A percentile compares a stretch with the other conserved stretches of the same genome.
Evolutionary conservation across 257 asterid species (phyloP).

Genomic region (Lavandula angustifolia): DNA sequence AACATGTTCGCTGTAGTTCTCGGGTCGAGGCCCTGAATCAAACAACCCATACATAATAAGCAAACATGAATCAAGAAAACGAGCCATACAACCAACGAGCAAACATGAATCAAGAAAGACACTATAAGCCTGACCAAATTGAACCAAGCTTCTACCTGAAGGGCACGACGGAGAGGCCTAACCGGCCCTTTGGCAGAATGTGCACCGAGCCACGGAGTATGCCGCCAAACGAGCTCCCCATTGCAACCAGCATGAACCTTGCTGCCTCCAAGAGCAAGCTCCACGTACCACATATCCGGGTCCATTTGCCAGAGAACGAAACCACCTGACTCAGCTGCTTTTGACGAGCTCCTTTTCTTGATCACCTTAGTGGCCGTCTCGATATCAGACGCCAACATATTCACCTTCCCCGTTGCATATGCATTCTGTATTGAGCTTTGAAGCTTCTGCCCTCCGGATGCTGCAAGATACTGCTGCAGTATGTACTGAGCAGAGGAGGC

Average conservation of each 20-base stretch:
- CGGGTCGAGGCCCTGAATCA: slow-evolving; percentile 52
- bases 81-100: no score
- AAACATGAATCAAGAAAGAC: no score
- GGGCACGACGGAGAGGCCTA: slow-evolving; percentile 59
- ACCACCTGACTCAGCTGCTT: slow-evolving; percentile 51
- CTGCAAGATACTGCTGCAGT: slow-evolving; percentile 57
- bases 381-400: slow-evolving; percentile 55
- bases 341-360: slow-evolving; percentile 44
- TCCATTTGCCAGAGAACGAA: slow-evolving; percentile 68
- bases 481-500: slow-evolving; percentile 60
- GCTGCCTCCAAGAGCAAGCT: slow-evolving; percentile 57
- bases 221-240: slow-evolving; percentile 61
- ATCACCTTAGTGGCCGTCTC: slow-evolving; percentile 56
- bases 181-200: slow-evolving; percentile 66
- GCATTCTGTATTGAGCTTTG: slow-evolving; percentile 54
- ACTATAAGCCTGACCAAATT: no score
- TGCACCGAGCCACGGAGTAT: slow-evolving; percentile 64
- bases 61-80: not conserved
- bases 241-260: slow-evolving; percentile 63
- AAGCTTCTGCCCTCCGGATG: slow-evolving; percentile 60
- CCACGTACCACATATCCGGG: slow-evolving; percentile 65
- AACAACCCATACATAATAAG: slow-evolving; percentile 5
- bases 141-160: slow-evolving; percentile 40
- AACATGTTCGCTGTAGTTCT: slow-evolving; percentile 62
- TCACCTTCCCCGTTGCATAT: slow-evolving; percentile 58